Evolutionary conservation across 257 asterid species (phyloP).

Genomic region (Osmanthus fragrans): DNA sequence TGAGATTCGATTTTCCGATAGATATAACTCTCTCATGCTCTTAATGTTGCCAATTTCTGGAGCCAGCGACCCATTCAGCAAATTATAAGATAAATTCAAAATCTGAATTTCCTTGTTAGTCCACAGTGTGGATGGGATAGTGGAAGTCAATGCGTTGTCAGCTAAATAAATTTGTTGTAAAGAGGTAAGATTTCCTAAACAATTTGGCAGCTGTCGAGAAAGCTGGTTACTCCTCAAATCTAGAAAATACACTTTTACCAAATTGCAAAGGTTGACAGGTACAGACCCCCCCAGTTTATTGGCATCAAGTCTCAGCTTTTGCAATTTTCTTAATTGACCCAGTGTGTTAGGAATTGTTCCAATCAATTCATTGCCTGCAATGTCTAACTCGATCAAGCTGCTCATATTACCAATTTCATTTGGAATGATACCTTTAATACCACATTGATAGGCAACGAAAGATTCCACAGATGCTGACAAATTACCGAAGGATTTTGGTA

Average conservation of each 20-base stretch:
- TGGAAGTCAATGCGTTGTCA: not conserved
- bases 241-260: not conserved
- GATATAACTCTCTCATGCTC: not conserved
- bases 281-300: not conserved
- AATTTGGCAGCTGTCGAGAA: not conserved
- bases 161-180: not conserved
- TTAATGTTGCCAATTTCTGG: slow-evolving; percentile 12
- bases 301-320: not conserved
- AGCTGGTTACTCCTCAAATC: not conserved
- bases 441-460: not conserved
- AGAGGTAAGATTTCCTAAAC: not conserved
- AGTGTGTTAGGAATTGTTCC: too few species aligned
- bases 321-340: too few species aligned
- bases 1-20: slow-evolving; percentile 13
- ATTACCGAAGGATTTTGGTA: slow-evolving; percentile 23
- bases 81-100: slow-evolving; percentile 12
- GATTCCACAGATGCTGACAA: slow-evolving; percentile 11
- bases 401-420: too few species aligned
- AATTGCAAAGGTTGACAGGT: not conserved
- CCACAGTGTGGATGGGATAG: slow-evolving; percentile 14
- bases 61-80: slow-evolving; percentile 17
- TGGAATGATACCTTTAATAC: slow-evolving; percentile 5
- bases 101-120: not conserved
- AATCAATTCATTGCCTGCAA: too few species aligned
- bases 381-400: too few species aligned